Conservation (phyloP, 2,329 filamentous ascomycete species). For the Xenosphaeropsis pyriputrescens region DNA sequence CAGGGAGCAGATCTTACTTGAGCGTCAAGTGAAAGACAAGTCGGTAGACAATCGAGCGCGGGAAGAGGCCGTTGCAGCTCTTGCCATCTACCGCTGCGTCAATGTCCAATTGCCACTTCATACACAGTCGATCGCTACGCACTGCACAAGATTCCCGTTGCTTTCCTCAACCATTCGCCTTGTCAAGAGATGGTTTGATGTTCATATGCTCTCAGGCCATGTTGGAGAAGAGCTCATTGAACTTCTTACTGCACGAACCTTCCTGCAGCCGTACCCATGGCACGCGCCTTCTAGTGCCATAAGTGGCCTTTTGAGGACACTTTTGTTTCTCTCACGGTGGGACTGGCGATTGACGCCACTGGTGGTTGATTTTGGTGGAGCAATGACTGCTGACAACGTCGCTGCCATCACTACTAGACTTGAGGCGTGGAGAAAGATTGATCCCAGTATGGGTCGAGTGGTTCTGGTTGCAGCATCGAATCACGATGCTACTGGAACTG, state of each 20-base stretch:
- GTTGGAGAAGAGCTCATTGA: conserved; percentile 73
- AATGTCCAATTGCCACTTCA: conserved; percentile 65
- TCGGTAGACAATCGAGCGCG: conserved; percentile 47
- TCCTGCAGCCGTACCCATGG: conserved; percentile 75
- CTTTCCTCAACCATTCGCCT: conserved; percentile 74
- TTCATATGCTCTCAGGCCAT: conserved; percentile 66
- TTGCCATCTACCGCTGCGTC: conserved; percentile 55
- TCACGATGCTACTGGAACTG: conserved; percentile 61
- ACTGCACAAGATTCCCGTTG: conserved; percentile 66
- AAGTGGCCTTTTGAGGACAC: conserved; percentile 67
- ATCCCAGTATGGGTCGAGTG: conserved; percentile 75
- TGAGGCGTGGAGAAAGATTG: conserved; percentile 73
- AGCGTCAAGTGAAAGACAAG: conserved; percentile 65
- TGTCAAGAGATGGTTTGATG: conserved; percentile 77
- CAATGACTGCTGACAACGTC: conserved; percentile 46
- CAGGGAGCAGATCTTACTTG: conserved; percentile 66
- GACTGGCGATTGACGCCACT: conserved; percentile 81
- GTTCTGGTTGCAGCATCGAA: conserved; percentile 72
- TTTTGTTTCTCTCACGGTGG: conserved; percentile 73
- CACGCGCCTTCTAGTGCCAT: conserved; percentile 58
- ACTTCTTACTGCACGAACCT: conserved; percentile 63
- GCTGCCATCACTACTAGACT: conserved; percentile 55
- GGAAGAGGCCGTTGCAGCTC: conserved; percentile 53
- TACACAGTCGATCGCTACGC: conserved; percentile 65
- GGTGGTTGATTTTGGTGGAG: conserved; percentile 59